Evolutionary conservation across 2,329 filamentous ascomycete species (phyloP).

Genomic region (Cercospora sp.): DNA sequence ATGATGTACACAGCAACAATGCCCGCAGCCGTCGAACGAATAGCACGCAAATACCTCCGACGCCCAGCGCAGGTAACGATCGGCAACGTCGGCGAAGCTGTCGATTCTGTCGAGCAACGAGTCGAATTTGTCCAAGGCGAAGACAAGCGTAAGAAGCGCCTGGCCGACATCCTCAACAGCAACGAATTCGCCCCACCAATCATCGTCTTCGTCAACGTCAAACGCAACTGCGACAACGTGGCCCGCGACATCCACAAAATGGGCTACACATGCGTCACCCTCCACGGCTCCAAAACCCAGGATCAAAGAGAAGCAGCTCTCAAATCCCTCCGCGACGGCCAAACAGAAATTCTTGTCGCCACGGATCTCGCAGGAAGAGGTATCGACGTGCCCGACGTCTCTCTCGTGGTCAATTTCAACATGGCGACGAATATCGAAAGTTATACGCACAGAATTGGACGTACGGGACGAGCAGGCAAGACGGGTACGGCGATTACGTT

Average conservation of each 20-base stretch:
- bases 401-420: conserved; percentile 96
- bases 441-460: conserved; percentile 94
- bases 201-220: conserved; percentile 99
- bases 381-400: conserved; percentile 96
- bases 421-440: conserved; percentile 92
- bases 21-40: conserved; percentile 87
- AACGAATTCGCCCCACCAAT: conserved; percentile 83
- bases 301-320: conserved; percentile 95
- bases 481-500: conserved; percentile 96
- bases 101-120: conserved; percentile 95
- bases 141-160: conserved; percentile 93
- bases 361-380: conserved; percentile 94
- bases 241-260: conserved; percentile 91
- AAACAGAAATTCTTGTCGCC: conserved; percentile 85
- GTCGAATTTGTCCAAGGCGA: conserved; percentile 89
- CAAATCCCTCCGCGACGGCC: conserved; percentile 75
- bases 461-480: conserved; percentile 96
- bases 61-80: conserved; percentile 93
- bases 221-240: conserved; percentile 94
- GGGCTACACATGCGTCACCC: conserved; percentile 84
- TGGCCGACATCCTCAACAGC: conserved; percentile 83
- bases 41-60: conserved; percentile 94
- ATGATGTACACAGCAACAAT: conserved; percentile 99
- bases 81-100: conserved; percentile 89
- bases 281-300: conserved; percentile 96